Evolutionary conservation across 345 rosid species (phyloP), one percentile per base, ranked within the genome.

Genomic region (Cardamine occulta): DNA sequence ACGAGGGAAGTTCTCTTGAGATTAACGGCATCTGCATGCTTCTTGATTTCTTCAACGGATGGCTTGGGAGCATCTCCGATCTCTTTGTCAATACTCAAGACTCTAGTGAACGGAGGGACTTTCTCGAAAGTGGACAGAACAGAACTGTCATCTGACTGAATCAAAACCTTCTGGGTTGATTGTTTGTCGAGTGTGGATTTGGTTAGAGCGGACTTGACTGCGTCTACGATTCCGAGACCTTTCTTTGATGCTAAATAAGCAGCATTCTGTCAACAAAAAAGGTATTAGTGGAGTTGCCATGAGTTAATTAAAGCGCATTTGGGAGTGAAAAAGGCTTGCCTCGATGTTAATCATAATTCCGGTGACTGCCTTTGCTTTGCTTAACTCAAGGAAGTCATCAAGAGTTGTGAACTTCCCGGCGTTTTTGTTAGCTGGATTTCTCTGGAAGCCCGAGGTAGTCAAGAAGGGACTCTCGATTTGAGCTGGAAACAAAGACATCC

Each of bases 221-320:
- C 54, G 12, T 76, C 83, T 59, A 93, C 82, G 7, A 91, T 57
- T 76, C 82, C 91, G 4, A 89, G 85, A n/a, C 96, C 94, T 79
- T 84, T 86, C 75, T 93, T 85, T 15, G 96, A 83, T 51, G 97
- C 97, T n/a, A 94, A 84, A 84, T 84, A 94, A 72, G 95, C 89
- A 42, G 94, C 96, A 63, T 89, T 86, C 98, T 94, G 88, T 74
- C 23, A 37, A 35, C 15, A 23, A 59, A 26, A 2, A 52, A 34
- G 1, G 12, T n/a, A 12, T 79, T 53, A 67, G 13, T 9, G 15
- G 44, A 40, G 45, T 5, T 58, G 12, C 4, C 9, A 48, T 57
- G 62, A 19, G 66, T n/a, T 7, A 68, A 0, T 0, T 48, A 7
- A 29, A 47, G 28, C 51, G 26, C 23, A 21, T 15, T 34, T 7